phyloP scores from a whole-genome alignment of 2,329 filamentous ascomycete species.

The Cryphonectria parasitica region DNA sequence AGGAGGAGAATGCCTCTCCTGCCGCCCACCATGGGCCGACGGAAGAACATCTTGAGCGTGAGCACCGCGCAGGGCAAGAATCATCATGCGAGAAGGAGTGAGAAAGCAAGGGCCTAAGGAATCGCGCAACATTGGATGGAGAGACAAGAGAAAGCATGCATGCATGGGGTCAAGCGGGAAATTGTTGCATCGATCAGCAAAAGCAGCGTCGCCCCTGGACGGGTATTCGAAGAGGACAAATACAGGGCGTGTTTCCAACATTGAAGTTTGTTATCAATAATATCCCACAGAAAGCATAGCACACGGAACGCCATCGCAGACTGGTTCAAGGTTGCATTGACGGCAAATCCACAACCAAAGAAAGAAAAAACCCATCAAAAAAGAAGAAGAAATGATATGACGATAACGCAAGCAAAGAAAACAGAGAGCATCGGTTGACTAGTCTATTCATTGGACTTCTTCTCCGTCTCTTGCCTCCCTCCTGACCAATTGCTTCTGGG shows the following conservation, averaged over 20 bases:
- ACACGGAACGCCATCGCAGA: constrained; percentile 16
- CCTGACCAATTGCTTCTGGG: too few relatives aligned
- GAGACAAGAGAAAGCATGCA: too few relatives aligned
- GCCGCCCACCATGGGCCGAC: neutral
- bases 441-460: neutral
- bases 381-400: constrained; percentile 10
- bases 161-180: neutral
- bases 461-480: too few relatives aligned
- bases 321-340: constrained; percentile 8
- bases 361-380: neutral
- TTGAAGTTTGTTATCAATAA: neutral
- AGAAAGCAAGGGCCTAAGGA: neutral
- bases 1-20: neutral
- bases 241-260: neutral
- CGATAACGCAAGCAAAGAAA: constrained; percentile 1
- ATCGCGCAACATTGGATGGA: neutral
- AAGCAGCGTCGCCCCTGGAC: neutral
- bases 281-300: constrained; percentile 26
- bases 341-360: constrained; percentile 7
- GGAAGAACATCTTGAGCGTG: neutral
- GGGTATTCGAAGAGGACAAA: neutral
- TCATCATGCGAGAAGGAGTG: neutral
- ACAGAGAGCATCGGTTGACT: neutral
- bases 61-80: neutral
- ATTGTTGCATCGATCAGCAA: neutral